Evolutionary conservation across 2,329 filamentous ascomycete genomes (phyloP).

Genomic region (Fusarium sp.): DNA sequence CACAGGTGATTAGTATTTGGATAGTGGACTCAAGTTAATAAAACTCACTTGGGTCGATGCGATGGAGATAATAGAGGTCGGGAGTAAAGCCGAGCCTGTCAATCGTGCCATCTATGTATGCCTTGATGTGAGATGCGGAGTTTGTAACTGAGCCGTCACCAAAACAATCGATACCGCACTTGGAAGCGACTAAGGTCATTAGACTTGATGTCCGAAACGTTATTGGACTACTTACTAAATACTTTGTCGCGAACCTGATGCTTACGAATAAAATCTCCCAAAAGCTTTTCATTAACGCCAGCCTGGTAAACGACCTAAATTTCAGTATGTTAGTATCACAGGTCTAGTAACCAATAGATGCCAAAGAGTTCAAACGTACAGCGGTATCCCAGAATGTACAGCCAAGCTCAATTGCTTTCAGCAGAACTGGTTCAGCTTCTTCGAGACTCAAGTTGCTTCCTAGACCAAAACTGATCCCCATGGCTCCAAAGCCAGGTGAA

Average conservation of each 20-base stretch:
- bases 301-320: constrained; percentile 2
- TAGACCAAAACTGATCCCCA: not conserved
- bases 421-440: constrained; percentile 9
- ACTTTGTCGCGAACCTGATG: constrained; percentile 11
- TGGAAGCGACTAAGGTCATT: not conserved
- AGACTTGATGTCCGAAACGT: too few relatives aligned
- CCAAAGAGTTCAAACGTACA: not conserved
- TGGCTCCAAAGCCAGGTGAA: constrained; percentile 12
- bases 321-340: not conserved
- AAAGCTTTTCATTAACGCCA: constrained; percentile 10
- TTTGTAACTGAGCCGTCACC: not conserved
- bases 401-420: constrained; percentile 9
- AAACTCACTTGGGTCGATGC: constrained; percentile 7
- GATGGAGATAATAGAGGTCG: constrained; percentile 8
- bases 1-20: not conserved
- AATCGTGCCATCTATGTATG: constrained; percentile 7
- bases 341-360: not conserved
- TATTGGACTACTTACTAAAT: not conserved
- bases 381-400: constrained; percentile 19
- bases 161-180: constrained; percentile 2
- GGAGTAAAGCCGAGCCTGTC: constrained; percentile 14
- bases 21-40: fast-evolving
- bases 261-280: constrained; percentile 18
- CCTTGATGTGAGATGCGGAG: constrained; percentile 3
- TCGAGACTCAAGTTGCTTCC: not conserved